A percentile compares a stretch with the other conserved stretches of the same genome.
phyloP scores from a whole-genome alignment of 129 eudicot species.

The Chrysanthemum makinoi region DNA sequence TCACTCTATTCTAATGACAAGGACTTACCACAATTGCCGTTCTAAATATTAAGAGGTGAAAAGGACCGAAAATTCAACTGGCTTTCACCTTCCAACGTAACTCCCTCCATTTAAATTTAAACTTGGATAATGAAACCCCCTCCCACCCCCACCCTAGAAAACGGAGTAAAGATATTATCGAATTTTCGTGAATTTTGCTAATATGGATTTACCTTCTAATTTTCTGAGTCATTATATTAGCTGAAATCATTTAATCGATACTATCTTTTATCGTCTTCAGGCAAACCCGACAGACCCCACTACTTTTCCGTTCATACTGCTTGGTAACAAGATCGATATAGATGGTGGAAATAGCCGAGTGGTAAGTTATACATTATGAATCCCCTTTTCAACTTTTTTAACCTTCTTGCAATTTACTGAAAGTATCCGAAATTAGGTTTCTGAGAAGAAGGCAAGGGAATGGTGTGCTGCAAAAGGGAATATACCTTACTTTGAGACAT shows the following conservation, averaged over 20 bases:
- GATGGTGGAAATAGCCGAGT: conserved; percentile 99
- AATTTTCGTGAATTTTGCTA: not conserved
- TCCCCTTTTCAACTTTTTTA: not conserved
- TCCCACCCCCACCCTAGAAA: not conserved
- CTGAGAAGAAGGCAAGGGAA: conserved; percentile 86
- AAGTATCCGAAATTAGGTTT: conserved; percentile 48
- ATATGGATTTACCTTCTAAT: not conserved
- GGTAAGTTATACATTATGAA: conserved; percentile 37
- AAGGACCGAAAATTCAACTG: not conserved
- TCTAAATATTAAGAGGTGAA: not conserved
- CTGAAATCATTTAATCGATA: not conserved
- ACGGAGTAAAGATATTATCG: not conserved
- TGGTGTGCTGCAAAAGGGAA: conserved; percentile 98
- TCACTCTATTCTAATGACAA: not conserved
- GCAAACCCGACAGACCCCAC: conserved; percentile 88
- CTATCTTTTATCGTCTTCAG: conserved; percentile 33
- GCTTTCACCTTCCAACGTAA: not conserved
- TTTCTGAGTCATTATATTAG: not conserved
- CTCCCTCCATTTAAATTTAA: not conserved
- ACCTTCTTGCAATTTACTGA: not conserved
- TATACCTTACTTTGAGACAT: conserved; percentile 93
- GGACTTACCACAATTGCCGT: not conserved
- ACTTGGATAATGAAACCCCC: no score
- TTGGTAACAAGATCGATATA: conserved; percentile 94
- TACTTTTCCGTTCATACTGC: conserved; percentile 84